Conservation (phyloP, 2,329 filamentous ascomycete species). For the Sporothrix humicola region DNA sequence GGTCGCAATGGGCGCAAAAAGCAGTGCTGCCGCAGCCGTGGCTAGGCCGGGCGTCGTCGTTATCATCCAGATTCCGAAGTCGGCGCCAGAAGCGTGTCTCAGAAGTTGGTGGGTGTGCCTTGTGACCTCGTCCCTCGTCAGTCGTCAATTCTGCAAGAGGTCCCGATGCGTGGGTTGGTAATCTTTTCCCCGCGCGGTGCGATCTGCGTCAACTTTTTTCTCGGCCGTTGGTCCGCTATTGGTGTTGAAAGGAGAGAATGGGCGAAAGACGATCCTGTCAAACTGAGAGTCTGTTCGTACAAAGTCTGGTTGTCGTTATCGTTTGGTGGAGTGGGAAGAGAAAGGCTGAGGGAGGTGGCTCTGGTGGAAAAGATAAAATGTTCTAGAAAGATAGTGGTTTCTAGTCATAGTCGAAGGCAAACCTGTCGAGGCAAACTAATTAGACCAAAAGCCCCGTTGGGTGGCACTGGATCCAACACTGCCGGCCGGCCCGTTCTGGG, state of each 20-base stretch:
- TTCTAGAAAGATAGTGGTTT: not conserved
- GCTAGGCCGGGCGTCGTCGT: slow-evolving; percentile 31
- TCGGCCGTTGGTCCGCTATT: not conserved
- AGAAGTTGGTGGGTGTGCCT: not conserved
- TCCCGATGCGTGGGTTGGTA: not conserved
- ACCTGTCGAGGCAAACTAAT: not conserved
- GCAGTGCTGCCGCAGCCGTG: slow-evolving; percentile 32
- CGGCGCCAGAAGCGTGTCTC: not conserved
- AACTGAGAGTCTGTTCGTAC: too few relatives aligned
- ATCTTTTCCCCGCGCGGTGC: slow-evolving; percentile 19
- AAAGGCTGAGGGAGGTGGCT: not conserved
- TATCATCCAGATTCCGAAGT: slow-evolving; percentile 15
- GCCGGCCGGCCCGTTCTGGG: slow-evolving; percentile 23
- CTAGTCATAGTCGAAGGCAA: not conserved
- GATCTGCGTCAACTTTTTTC: not conserved
- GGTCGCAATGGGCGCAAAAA: not conserved
- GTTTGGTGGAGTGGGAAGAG: not conserved
- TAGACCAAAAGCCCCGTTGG: not conserved
- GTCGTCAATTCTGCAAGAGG: not conserved
- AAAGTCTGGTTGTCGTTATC: not conserved
- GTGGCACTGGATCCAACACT: slow-evolving; percentile 14
- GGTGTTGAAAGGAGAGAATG: not conserved
- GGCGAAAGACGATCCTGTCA: not conserved
- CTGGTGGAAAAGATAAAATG: not conserved
- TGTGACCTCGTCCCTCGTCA: not conserved